These are phyloP conservation scores for Lasiosphaeriaceae sp. DNA, from an alignment of 495 filamentous ascomycete genomes.

Conservation along the genomic window DNA sequence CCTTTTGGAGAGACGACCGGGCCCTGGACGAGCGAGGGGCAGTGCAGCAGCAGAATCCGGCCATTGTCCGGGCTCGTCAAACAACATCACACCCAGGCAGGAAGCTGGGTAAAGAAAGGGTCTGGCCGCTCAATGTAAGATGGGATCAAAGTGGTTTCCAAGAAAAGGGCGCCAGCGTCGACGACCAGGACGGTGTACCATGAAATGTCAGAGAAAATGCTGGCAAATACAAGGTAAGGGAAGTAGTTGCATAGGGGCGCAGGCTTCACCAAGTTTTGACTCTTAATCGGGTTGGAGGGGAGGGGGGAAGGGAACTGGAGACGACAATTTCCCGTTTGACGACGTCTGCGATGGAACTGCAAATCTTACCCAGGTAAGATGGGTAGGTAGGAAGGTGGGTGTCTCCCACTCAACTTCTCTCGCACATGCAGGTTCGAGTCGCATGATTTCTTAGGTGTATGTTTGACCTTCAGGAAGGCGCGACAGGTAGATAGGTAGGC, in stretches of 20 bases:
- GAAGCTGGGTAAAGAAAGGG: background rate
- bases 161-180: constrained; percentile 10
- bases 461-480: no score
- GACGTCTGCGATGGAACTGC: no score
- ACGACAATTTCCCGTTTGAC: background rate
- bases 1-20: constrained; percentile 17
- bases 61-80: constrained; percentile 26
- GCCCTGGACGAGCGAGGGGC: constrained; percentile 27
- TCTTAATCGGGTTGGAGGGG: background rate
- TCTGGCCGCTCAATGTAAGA: background rate
- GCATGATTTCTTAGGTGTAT: no score
- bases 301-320: background rate
- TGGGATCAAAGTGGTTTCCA: constrained; percentile 9
- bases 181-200: constrained; percentile 8
- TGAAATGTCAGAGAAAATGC: constrained; percentile 11
- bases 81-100: background rate
- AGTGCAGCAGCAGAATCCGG: constrained; percentile 38
- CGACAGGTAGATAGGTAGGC: no score
- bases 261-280: background rate
- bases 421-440: no score
- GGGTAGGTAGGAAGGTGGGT: no score
- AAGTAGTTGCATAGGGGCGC: constrained; percentile 6
- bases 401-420: no score
- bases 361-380: no score
- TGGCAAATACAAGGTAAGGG: constrained; percentile 3